Percentiles rank a stretch among this genome's conserved stretches.
These are phyloP conservation scores for Phylloporus sp. DNA, from an alignment of 768 basidiomycete genomes.

Conservation along the genomic window DNA sequence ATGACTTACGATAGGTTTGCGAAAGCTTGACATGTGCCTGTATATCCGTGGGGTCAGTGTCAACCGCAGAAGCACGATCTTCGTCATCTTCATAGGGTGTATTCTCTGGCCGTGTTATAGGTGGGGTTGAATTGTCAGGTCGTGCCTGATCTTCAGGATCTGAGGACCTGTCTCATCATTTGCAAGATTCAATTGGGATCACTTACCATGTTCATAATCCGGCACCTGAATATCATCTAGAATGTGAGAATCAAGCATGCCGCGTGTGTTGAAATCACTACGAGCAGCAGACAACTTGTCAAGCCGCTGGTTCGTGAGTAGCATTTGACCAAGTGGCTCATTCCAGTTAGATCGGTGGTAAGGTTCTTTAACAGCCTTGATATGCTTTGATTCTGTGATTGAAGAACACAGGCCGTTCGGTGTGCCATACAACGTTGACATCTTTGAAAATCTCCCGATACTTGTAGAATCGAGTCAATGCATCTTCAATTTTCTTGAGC, in stretches of 20 bases:
- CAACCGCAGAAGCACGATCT: neutral
- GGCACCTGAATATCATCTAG: too few relatives aligned
- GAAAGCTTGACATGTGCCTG: neutral
- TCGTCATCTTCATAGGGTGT: too few relatives aligned
- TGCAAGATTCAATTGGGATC: too few relatives aligned
- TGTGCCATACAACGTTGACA: slow-evolving; percentile 23
- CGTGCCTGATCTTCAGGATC: too few relatives aligned
- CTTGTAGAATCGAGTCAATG: slow-evolving; percentile 17
- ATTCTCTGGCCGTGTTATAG: too few relatives aligned
- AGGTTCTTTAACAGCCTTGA: slow-evolving; percentile 31
- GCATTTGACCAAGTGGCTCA: slow-evolving; percentile 28
- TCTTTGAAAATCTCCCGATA: slow-evolving; percentile 17
- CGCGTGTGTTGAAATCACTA: slow-evolving; percentile 13
- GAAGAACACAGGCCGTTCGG: slow-evolving; percentile 36
- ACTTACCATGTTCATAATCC: too few relatives aligned
- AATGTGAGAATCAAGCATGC: slow-evolving; percentile 18
- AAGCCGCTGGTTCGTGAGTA: slow-evolving; percentile 23
- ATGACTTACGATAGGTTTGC: neutral
- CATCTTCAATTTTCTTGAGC: slow-evolving; percentile 14
- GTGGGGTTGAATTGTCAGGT: too few relatives aligned
- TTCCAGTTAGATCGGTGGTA: slow-evolving; percentile 23
- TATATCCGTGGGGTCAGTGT: neutral
- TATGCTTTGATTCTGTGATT: slow-evolving; percentile 35
- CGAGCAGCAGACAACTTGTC: slow-evolving; percentile 24
- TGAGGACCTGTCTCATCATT: too few relatives aligned